Evolutionary conservation across 2,329 filamentous ascomycete species (phyloP), one percentile per base, ranked within the genome.

Genomic region (Scytalidium lignicola): DNA sequence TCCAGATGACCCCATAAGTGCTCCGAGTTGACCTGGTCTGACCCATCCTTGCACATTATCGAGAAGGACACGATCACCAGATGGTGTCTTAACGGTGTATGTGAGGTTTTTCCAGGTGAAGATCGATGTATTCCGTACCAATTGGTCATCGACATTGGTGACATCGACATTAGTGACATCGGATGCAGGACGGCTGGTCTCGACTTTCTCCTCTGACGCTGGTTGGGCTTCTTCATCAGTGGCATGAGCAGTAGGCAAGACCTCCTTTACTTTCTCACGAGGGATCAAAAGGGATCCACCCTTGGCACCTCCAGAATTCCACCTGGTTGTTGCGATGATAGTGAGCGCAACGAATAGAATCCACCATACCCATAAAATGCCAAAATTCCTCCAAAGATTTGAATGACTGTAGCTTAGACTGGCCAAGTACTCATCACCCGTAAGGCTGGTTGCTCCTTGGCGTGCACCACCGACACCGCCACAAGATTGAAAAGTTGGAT

Each of bases 31-130:
- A 51, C 84, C 84, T 15, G 83, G 84, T 64, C 86, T 86, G 54
- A 88, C 82, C 79, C 86, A 95, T 2, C 89, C 90, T 55, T 90
- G 82, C 1, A 95, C 86, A 49, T 92, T 78, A 54, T 93, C 83
- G 7, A 95, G 72, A 50, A 95, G 81, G 12, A 79, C 72, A 8
- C 85, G 80, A 76, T 89, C 71, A 7, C 79, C 79, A 1, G 67
- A 64, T 0, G 76, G 73, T 0, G 78, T 82, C 55, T 81, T 76
- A 51, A 90, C 85, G 0, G 80, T 86, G 60, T 89, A 90, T 1
- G 56, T 57, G 0, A 90, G 75, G 50, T 88, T 77, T 61, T 85
- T 85, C 84, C 86, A 90, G 1, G 86, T 90, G 57, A 89, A 88
- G 0, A 86, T 72, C 0, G 80, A 83, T 0, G 78, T 84, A 62